Base-by-base conservation (phyloP, 164 flowering plant species). In the Nymphaea thermarum region DNA sequence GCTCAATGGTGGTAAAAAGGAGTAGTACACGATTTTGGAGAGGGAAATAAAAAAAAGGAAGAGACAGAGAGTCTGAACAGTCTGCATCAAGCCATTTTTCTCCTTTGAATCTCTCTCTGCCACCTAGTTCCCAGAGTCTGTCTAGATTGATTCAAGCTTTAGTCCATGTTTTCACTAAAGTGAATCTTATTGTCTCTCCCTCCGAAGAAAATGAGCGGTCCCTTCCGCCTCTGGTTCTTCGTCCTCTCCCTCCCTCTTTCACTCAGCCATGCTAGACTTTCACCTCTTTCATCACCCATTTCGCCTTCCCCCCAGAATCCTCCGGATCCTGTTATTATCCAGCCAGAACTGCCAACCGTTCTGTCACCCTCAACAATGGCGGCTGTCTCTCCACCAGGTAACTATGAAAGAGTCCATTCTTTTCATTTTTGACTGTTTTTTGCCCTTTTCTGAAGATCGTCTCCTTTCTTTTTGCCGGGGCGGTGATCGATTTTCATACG, bases 381-480 rank as follows among this genome's bases (percentile, higher is more conserved):
- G 10, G 79, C 80, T 5, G 72, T 15, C 8, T 10, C 75, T 64
- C 81, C 91, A 69, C 83, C 87, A 67, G 88, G 91, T 82, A 77
- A 59, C 41, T 61, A 8, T n/a, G 43, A 14, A 64, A 45, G 16
- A n/a, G 10, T 18, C 16, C 18, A 2, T 68, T 17, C 36, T 61
- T 47, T 70, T 3, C 11, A 16, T 53, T 42, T 17, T 15, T 10
- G 43, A 18, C 7, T 14, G 18, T 12, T 55, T 45, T 51, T 6
- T 63, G 12, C 7, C 43, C 57, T n/a, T 42, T 17, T 17, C 10
- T 3, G 18, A 10, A n/a, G 5, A 15, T 16, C 11, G 63, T 43
- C 14, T 65, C 44, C 4, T 7, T 53, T 64, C 57, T 64, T 63
- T 64, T 17, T 7, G 8, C 65, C 60, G 7, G 8, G 17, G 4